These are phyloP conservation scores for Aspergillus ellipticus DNA, from an alignment of 495 filamentous ascomycete genomes.

Conservation along the genomic window DNA sequence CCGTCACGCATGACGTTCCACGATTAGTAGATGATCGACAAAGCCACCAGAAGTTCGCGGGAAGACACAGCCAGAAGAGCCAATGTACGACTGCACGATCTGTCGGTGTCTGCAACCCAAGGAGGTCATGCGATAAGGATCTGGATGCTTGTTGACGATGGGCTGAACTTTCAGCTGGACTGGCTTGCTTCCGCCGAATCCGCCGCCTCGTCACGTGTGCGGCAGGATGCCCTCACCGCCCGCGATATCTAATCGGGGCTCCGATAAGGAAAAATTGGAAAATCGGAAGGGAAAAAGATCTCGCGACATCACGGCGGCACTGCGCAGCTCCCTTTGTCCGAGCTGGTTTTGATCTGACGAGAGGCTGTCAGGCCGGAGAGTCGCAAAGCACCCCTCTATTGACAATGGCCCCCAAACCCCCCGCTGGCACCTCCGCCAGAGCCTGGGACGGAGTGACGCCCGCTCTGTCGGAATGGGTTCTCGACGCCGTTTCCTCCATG, in stretches of 20 bases:
- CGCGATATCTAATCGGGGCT: slow-evolving; percentile 21
- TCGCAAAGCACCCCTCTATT: not conserved
- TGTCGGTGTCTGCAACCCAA: not conserved
- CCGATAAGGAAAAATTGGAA: slow-evolving; percentile 17
- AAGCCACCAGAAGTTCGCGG: not conserved
- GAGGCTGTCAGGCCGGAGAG: not conserved
- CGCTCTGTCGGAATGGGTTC: slow-evolving; percentile 81
- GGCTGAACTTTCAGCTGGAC: slow-evolving; percentile 1
- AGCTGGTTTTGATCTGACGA: not conserved
- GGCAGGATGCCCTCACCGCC: slow-evolving; percentile 22
- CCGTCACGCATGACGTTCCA: slow-evolving; percentile 14
- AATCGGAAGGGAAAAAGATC: not conserved
- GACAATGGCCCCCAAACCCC: slow-evolving; percentile 38
- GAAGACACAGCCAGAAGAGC: not conserved
- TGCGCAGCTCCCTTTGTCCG: not conserved
- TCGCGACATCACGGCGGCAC: not conserved
- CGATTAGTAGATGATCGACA: slow-evolving; percentile 3
- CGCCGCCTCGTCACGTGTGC: slow-evolving; percentile 8
- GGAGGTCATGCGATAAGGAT: not conserved
- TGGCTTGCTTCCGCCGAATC: slow-evolving; percentile 11
- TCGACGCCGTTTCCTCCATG: slow-evolving; percentile 79
- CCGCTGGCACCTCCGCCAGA: slow-evolving; percentile 41
- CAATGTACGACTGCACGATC: not conserved
- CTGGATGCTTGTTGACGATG: not conserved
- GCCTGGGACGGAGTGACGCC: slow-evolving; percentile 80